phyloP scores from a whole-genome alignment of 257 asterid genomes.

The Penstemon newberryi region DNA sequence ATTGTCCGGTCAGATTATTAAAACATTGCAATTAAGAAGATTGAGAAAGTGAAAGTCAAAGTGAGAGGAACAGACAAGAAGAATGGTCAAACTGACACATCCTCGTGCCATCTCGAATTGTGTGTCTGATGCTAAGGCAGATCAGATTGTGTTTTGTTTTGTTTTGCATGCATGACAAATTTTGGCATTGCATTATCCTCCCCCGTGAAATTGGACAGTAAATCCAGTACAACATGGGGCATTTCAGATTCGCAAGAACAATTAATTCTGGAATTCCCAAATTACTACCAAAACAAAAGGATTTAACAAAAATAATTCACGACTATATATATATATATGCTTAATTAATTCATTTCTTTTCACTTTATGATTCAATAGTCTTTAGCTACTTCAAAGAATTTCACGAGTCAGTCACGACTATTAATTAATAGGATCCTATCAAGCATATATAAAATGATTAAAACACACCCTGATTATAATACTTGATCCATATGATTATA shows the following conservation, averaged over 20 bases:
- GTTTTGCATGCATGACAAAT: background rate
- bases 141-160: background rate
- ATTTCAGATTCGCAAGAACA: background rate
- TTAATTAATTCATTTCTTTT: too few species aligned
- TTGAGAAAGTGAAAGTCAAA: slow-evolving; percentile 23
- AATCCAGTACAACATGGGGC: background rate
- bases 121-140: background rate
- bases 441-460: too few species aligned
- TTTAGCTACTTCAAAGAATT: too few species aligned
- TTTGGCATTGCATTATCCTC: background rate
- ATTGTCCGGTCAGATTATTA: too few species aligned
- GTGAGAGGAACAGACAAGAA: slow-evolving; percentile 18
- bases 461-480: too few species aligned
- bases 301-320: too few species aligned
- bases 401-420: background rate
- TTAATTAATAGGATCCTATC: too few species aligned
- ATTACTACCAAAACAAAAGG: too few species aligned
- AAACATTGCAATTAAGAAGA: too few species aligned
- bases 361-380: background rate
- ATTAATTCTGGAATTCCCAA: background rate
- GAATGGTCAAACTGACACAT: slow-evolving; percentile 50
- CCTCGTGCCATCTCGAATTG: slow-evolving; percentile 52
- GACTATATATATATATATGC: background rate
- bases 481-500: too few species aligned
- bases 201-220: background rate